phyloP scores from a whole-genome alignment of 352 stramenopile species.

The Pythium phragmiticola region DNA sequence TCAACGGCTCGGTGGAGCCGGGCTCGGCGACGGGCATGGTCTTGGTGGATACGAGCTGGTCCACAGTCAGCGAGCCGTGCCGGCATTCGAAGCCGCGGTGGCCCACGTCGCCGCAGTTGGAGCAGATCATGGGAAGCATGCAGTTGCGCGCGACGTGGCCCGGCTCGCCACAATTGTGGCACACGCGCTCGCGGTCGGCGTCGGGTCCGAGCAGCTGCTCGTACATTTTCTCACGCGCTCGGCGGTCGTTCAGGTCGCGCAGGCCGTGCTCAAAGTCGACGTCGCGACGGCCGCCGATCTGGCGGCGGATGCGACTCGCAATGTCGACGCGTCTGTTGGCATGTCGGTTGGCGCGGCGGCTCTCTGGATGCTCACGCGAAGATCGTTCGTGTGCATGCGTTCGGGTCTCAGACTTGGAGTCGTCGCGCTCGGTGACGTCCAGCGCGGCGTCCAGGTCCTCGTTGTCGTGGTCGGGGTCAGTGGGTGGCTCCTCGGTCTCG shows the following conservation, averaged over 20 bases:
- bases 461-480: slow-evolving; percentile 5
- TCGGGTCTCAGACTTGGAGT: slow-evolving; percentile 5
- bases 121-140: slow-evolving; percentile 72
- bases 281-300: slow-evolving; percentile 35
- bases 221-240: slow-evolving; percentile 59
- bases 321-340: slow-evolving; percentile 7
- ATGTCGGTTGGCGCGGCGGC: neutral
- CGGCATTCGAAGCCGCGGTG: slow-evolving; percentile 54
- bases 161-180: slow-evolving; percentile 72
- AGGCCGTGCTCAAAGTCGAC: slow-evolving; percentile 78
- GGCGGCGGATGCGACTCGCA: slow-evolving; percentile 23
- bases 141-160: slow-evolving; percentile 71
- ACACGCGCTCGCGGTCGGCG: slow-evolving; percentile 60
- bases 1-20: neutral
- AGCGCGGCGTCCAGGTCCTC: slow-evolving; percentile 11
- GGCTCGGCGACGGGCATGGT: neutral
- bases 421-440: slow-evolving; percentile 11
- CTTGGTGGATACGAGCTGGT: slow-evolving; percentile 33
- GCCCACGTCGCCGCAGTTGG: slow-evolving; percentile 72
- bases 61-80: slow-evolving; percentile 29
- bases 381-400: neutral
- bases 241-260: slow-evolving; percentile 40
- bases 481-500: slow-evolving; percentile 10
- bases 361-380: neutral
- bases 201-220: slow-evolving; percentile 57